These are phyloP conservation scores for Rhodocollybia butyracea DNA, from an alignment of 768 basidiomycete genomes.

Conservation along the genomic window DNA sequence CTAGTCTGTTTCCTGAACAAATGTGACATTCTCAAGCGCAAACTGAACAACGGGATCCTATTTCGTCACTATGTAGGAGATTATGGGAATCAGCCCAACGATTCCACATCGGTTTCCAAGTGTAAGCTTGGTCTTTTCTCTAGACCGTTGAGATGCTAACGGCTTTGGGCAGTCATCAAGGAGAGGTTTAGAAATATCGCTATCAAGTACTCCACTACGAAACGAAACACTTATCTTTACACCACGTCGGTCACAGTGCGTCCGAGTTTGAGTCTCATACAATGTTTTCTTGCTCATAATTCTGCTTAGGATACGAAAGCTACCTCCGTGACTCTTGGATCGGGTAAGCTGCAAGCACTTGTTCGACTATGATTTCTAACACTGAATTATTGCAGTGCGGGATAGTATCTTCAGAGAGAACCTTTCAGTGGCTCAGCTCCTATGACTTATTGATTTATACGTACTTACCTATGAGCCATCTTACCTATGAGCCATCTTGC, in stretches of 20 bases:
- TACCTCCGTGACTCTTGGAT: slow-evolving; percentile 48
- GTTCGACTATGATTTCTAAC: neutral
- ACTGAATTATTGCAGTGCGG: slow-evolving; percentile 32
- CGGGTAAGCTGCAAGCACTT: slow-evolving; percentile 30
- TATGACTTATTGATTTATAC: slow-evolving; percentile 18
- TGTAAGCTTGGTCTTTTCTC: slow-evolving; percentile 53
- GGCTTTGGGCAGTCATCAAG: slow-evolving; percentile 34
- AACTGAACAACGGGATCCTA: slow-evolving; percentile 41
- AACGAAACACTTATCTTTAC: slow-evolving; percentile 54
- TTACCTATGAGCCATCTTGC: too few species aligned
- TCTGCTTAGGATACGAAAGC: slow-evolving; percentile 48
- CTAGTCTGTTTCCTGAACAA: slow-evolving; percentile 78
- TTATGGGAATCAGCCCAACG: slow-evolving; percentile 63
- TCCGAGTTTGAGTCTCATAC: slow-evolving; percentile 9
- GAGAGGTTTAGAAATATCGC: slow-evolving; percentile 47
- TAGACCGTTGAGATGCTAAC: neutral
- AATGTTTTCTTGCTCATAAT: neutral
- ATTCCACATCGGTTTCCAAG: slow-evolving; percentile 46
- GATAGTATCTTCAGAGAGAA: slow-evolving; percentile 54
- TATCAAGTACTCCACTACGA: slow-evolving; percentile 43
- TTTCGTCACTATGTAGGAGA: slow-evolving; percentile 56
- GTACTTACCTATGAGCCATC: neutral
- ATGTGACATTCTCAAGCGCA: slow-evolving; percentile 56
- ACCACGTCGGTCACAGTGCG: slow-evolving; percentile 58
- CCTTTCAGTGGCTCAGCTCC: slow-evolving; percentile 44